Conservation (phyloP, 352 stramenopile species). For the Ochromonadaceae sp. region DNA sequence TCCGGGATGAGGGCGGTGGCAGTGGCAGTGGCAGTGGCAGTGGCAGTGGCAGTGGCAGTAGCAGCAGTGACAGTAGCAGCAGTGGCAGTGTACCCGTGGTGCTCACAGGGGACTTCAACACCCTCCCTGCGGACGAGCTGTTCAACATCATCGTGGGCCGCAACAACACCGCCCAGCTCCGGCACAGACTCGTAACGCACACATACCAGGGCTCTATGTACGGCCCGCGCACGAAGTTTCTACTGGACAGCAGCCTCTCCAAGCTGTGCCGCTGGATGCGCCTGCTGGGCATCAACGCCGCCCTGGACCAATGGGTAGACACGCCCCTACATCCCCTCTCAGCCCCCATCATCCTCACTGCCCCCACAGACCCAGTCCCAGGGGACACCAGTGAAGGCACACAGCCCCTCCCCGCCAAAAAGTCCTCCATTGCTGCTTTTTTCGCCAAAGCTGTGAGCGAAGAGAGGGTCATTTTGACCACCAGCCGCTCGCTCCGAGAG, state of each 20-base stretch:
- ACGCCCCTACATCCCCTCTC: neutral
- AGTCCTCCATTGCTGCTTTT: neutral
- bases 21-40: neutral
- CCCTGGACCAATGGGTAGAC: neutral
- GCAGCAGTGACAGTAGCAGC: too few species aligned
- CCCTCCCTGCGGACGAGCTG: neutral
- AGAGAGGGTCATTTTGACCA: conserved; percentile 3
- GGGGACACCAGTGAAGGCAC: too few species aligned
- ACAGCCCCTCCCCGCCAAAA: too few species aligned
- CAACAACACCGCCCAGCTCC: too few species aligned
- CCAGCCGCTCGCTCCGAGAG: neutral
- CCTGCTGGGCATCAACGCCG: neutral
- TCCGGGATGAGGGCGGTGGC: neutral
- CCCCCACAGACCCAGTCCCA: too few species aligned
- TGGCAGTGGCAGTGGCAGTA: too few species aligned
- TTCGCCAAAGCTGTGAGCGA: neutral
- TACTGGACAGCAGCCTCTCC: neutral
- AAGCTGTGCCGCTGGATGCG: neutral
- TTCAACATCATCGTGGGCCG: neutral
- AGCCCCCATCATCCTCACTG: too few species aligned
- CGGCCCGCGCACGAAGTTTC: conserved; percentile 1
- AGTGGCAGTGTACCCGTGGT: neutral
- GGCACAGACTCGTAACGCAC: too few species aligned
- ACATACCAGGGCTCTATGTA: too few species aligned
- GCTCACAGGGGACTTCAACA: conserved; percentile 12